Base-by-base conservation (phyloP, 768 basidiomycete species). In the Leccinellum rugosiceps region DNA sequence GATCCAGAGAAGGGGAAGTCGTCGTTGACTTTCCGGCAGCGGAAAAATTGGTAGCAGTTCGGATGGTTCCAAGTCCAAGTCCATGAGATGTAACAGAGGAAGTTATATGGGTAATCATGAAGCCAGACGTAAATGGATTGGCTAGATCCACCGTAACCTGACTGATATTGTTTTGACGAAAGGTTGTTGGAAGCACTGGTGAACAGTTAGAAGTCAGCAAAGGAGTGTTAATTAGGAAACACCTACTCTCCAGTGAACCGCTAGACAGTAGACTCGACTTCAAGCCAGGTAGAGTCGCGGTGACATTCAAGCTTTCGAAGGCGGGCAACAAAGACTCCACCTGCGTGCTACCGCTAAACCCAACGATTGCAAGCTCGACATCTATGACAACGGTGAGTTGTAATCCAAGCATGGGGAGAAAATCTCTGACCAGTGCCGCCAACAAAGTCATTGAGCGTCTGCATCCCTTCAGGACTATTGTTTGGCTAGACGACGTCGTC, bases 381-480 rank as follows among this genome's bases (percentile, higher is more conserved):
- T 87, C 85, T 84, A 52, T 17, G 48, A 23, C 6, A 31, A 19
- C 14, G 23, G 28, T 56, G 10, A 59, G 48, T 52, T 50, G 17
- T 32, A 25, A 38, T 4, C 19, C 28, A 32, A 45, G n/a, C 19
- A 17, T n/a, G 4, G 11, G 9, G 23, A 48, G 15, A 56, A 52
- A 2, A 25, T 11, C 11, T 11, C 13, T 35, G 53, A 82, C 85
- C 82, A 63, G 78, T 81, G 50, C 82, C 79, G 14, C 82, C 80
- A 45, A 89, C 80, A 64, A 90, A 90, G 35, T 89, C 81, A 53
- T 83, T 79, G 31, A 91, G 75, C 1, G 87, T 88, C 61, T 85
- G 76, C 49, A 76, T 69, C 30, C 86, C 87, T 66, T 84, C 75
- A 0, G 82, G 79, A 56, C 74, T 85, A 30, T 74, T 74, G 66